phyloP scores from a whole-genome alignment of 495 filamentous ascomycete species.

The Platismatia glauca region DNA sequence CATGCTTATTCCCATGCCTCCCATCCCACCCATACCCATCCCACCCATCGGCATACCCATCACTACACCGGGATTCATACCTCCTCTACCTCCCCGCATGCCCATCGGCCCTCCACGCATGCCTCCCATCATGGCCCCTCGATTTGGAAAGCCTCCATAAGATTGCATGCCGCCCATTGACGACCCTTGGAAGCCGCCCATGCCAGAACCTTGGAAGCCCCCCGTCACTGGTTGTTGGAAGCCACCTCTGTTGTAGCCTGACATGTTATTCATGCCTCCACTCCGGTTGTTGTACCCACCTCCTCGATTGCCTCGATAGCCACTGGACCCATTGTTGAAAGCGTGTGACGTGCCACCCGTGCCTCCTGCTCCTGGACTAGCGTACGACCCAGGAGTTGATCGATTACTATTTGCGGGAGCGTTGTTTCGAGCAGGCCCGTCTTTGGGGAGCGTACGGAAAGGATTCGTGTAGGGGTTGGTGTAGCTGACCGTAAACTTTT shows the following conservation, averaged over 20 bases:
- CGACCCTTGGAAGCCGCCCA: conserved; percentile 53
- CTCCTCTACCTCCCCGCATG: conserved; percentile 67
- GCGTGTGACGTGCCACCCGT: conserved; percentile 24
- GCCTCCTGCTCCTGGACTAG: conserved; percentile 20
- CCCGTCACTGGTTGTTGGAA: conserved; percentile 35
- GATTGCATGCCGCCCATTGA: conserved; percentile 51
- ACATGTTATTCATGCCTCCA: conserved; percentile 40
- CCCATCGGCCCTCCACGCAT: conserved; percentile 58
- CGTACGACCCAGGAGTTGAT: conserved; percentile 29
- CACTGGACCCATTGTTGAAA: conserved; percentile 32
- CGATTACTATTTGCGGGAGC: conserved; percentile 38
- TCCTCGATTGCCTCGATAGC: conserved; percentile 42
- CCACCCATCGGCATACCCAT: conserved; percentile 33
- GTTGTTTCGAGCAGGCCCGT: conserved; percentile 68
- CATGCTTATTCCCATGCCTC: conserved; percentile 58
- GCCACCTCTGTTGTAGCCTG: conserved; percentile 43
- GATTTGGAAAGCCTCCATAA: conserved; percentile 51
- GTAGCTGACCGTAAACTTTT: conserved; percentile 66
- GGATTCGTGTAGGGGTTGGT: conserved; percentile 72
- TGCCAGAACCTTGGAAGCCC: conserved; percentile 39
- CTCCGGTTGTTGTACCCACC: conserved; percentile 43
- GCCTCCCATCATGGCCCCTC: conserved; percentile 51
- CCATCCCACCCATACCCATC: conserved; percentile 42
- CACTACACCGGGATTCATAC: conserved; percentile 38
- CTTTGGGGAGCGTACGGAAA: conserved; percentile 87